These are phyloP conservation scores for Serpula lacrymans DNA, from an alignment of 768 basidiomycete genomes.

Conservation along the genomic window DNA sequence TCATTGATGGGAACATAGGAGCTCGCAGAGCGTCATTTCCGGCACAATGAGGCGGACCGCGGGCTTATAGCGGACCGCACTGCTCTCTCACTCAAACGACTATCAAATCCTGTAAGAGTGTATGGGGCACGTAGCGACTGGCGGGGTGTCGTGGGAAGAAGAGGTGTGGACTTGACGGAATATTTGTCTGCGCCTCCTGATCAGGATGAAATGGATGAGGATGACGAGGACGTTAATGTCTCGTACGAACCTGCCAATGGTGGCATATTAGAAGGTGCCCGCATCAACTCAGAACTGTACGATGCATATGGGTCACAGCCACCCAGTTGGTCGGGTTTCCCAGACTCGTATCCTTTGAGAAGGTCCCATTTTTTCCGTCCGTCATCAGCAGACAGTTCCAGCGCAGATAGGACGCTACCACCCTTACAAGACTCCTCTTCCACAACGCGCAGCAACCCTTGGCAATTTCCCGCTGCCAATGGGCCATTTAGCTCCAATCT, in stretches of 20 bases:
- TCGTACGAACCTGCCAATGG: constrained; percentile 36
- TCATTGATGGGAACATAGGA: constrained; percentile 44
- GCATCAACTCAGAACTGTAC: constrained; percentile 58
- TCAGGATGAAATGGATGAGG: constrained; percentile 61
- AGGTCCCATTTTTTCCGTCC: constrained; percentile 22
- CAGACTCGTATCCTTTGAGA: constrained; percentile 19
- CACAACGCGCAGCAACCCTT: constrained; percentile 14
- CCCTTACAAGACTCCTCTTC: constrained; percentile 25
- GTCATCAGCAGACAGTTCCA: constrained; percentile 19
- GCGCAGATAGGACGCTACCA: constrained; percentile 23
- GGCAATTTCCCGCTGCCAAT: constrained; percentile 21
- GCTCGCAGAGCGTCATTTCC: constrained; percentile 66
- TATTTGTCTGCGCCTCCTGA: constrained; percentile 50
- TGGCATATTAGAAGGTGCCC: constrained; percentile 47
- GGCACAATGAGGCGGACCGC: constrained; percentile 50
- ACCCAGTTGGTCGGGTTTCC: constrained; percentile 25
- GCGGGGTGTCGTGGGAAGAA: constrained; percentile 30
- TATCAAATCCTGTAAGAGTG: constrained; percentile 51
- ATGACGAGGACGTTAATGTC: constrained; percentile 54
- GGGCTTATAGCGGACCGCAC: constrained; percentile 66
- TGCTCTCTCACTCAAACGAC: constrained; percentile 54
- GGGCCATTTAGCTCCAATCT: constrained; percentile 31
- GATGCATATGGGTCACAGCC: constrained; percentile 56
- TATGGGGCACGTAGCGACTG: constrained; percentile 46
- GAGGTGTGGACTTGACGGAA: constrained; percentile 42